Percentiles rank a stretch among this genome's conserved stretches.
These are phyloP conservation scores for Achaetomium macrosporum DNA, from an alignment of 2,329 filamentous ascomycete genomes.

Conservation along the genomic window DNA sequence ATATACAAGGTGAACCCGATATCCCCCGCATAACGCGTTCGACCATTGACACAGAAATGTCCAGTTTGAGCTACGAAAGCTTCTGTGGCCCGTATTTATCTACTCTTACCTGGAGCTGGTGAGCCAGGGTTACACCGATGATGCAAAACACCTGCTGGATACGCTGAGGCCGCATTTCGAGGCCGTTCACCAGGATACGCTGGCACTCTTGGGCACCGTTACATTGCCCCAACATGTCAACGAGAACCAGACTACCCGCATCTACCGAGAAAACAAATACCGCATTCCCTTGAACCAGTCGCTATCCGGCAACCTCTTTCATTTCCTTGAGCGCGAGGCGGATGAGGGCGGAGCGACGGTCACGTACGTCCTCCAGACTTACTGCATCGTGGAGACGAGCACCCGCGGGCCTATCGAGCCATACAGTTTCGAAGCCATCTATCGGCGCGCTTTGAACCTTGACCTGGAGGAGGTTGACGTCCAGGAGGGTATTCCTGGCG, in stretches of 20 bases:
- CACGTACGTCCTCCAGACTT: slow-evolving; percentile 61
- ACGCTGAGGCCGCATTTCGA: slow-evolving; percentile 65
- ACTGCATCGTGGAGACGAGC: slow-evolving; percentile 54
- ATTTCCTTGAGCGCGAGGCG: slow-evolving; percentile 82
- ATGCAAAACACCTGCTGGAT: slow-evolving; percentile 68
- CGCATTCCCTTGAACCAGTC: slow-evolving; percentile 82
- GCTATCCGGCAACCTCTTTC: slow-evolving; percentile 74
- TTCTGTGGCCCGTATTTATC: slow-evolving; percentile 90
- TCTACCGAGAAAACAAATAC: slow-evolving; percentile 85
- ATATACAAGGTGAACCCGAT: slow-evolving; percentile 69
- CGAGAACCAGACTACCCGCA: slow-evolving; percentile 68
- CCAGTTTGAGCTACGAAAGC: slow-evolving; percentile 76
- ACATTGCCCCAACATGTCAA: slow-evolving; percentile 71
- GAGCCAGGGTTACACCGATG: slow-evolving; percentile 61
- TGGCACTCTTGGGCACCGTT: slow-evolving; percentile 68
- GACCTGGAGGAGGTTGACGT: slow-evolving; percentile 59
- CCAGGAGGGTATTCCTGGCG: slow-evolving; percentile 58
- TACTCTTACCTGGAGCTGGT: slow-evolving; percentile 85
- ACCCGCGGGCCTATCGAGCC: slow-evolving; percentile 58
- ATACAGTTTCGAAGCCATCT: slow-evolving; percentile 56
- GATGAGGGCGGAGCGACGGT: slow-evolving; percentile 75
- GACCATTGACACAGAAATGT: slow-evolving; percentile 17
- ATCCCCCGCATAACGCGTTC: not conserved
- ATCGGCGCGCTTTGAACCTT: slow-evolving; percentile 51
- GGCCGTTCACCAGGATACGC: slow-evolving; percentile 70